Evolutionary conservation across 345 rosid genomes (phyloP).

Genomic region (Eucalyptus curtisii): DNA sequence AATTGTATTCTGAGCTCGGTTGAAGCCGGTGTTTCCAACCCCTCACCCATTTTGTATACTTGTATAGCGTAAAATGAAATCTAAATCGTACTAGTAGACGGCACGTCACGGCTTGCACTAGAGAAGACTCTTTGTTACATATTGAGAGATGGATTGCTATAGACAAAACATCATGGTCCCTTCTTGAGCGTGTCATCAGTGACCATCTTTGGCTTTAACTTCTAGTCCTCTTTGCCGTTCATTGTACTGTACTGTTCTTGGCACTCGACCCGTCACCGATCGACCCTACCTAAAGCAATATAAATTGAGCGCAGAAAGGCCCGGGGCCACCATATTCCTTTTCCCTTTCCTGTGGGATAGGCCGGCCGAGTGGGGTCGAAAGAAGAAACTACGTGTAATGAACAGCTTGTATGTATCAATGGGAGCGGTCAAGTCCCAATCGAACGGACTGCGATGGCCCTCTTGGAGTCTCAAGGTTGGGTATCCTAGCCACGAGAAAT

Average conservation of each 20-base stretch:
- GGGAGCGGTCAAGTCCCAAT: neutral
- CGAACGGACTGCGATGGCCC: neutral
- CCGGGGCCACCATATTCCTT: neutral
- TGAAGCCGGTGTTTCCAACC: neutral
- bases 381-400: neutral
- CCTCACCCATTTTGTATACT: neutral
- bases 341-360: neutral
- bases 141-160: neutral
- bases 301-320: neutral
- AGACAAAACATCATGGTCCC: neutral
- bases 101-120: neutral
- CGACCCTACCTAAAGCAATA: neutral
- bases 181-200: neutral
- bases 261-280: neutral
- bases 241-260: neutral
- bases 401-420: neutral
- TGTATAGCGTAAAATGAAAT: neutral
- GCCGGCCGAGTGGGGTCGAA: neutral
- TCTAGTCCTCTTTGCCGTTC: neutral
- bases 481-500: neutral
- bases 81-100: neutral
- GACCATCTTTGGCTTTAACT: neutral
- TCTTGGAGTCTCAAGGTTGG: neutral
- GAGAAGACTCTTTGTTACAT: neutral
- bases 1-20: conserved; percentile 38